Base-by-base conservation (phyloP, 83 land plant genomes). In the Picea engelmannii region DNA sequence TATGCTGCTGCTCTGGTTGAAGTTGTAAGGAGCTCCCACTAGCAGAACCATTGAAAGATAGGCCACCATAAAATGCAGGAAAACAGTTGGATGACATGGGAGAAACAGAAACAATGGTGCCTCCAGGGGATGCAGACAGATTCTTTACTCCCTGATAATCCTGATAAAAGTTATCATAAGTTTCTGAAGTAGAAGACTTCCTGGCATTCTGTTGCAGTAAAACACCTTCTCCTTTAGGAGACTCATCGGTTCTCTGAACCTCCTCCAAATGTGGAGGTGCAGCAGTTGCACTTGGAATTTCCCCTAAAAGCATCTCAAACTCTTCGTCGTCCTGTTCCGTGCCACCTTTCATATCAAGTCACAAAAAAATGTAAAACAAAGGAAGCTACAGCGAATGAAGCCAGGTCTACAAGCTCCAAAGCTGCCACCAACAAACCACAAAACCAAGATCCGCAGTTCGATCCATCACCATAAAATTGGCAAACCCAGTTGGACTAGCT, bases 201-300 rank as follows among this genome's bases (percentile, higher is more conserved):
- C 80, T 42, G 21, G 52, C 42, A 40, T 61, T 79, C 25, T 61
- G 64, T n/a, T 79, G 66, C 7, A 66, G 21, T 40, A 59, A 35
- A 62, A 63, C 49, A 7, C n/a, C 82, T 71, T 52, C 68, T 58
- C 70, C 64, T 44, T 62, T 68, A 17, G 62, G 15, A 4, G 55
- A 78, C 35, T 8, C 55, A 2, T 40, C 71, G 31, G 49, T 66
- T 49, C 60, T 24, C 44, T 23, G 74, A 75, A 78, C 66, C 65
- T 63, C 65, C 66, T 66, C 79, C 8, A 52, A 66, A 27, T 65
- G 85, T 9, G 63, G 58, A 25, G 81, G 81, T 20, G 71, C 83
- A n/a, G 85, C 78, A 2, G 88, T 83, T 49, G 78, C 90, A 64
- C 81, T 86, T 10, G 90, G 88, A 70, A 86, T 88, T 82, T 88